Conservation (phyloP, 1,139 yeast genomes). For the Taphrina communis region DNA sequence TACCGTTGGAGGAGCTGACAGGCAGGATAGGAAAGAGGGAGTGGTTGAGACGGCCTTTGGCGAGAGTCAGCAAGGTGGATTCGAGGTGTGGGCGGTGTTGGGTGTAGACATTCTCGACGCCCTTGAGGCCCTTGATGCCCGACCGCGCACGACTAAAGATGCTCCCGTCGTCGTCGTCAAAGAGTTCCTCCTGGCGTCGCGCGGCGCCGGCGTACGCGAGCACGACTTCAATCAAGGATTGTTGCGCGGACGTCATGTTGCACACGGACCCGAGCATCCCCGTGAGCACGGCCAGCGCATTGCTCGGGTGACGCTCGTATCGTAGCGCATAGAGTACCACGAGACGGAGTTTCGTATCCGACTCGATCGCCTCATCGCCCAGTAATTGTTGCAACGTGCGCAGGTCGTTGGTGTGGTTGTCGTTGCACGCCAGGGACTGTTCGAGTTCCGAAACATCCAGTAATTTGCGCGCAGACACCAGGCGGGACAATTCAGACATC, state of each 20-base stretch:
- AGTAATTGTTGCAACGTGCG: constrained; percentile 53
- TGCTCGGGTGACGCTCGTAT: constrained; percentile 59
- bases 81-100: constrained; percentile 80
- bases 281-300: constrained; percentile 53
- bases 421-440: constrained; percentile 78
- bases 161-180: constrained; percentile 54
- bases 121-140: constrained; percentile 56
- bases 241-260: constrained; percentile 44
- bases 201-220: constrained; percentile 55
- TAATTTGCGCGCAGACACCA: constrained; percentile 63
- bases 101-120: constrained; percentile 65
- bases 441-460: constrained; percentile 91
- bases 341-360: constrained; percentile 59
- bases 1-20: background rate
- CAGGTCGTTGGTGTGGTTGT: constrained; percentile 59
- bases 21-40: constrained; percentile 55
- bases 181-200: constrained; percentile 58
- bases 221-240: constrained; percentile 47
- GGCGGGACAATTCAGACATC: constrained; percentile 78
- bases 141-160: constrained; percentile 56
- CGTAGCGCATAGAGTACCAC: constrained; percentile 75
- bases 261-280: constrained; percentile 14
- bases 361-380: constrained; percentile 49
- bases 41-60: constrained; percentile 60
- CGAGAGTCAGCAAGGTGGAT: constrained; percentile 57